Evolutionary conservation across 371 early-diverging fungal genomes (phyloP), one percentile per base, ranked within the genome.

Genomic region (Nematocida sp.): DNA sequence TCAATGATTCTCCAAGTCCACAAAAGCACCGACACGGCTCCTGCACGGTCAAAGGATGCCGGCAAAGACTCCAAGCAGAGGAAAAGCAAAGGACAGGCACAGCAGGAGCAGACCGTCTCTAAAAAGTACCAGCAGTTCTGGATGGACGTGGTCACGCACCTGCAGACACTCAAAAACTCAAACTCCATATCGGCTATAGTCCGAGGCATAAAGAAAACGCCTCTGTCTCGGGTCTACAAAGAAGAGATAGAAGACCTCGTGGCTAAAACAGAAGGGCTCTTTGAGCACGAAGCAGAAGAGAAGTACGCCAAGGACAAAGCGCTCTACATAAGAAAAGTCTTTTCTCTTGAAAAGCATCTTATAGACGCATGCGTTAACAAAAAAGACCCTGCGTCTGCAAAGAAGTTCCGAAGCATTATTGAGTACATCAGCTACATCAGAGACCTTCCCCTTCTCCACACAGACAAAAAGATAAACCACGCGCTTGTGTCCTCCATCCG

Each of bases 371-470:
- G 74, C 50, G 32, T 21, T 17, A 57, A 60, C 62, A 60, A 70
- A 48, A n/a, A 62, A 4, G 58, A 57, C 49, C 56, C 31, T 29
- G 53, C 34, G 8, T 11, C 74, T 0, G 41, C 57, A 5, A 49
- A 57, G 1, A 70, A 70, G 63, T 70, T 70, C 50, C 13, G 36
- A 17, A 13, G 74, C 3, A 70, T 70, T 0, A 70, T 70, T 32
- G 74, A 70, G 25, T 70, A 70, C 54, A 32, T 70, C 11, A 57
- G 60, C 60, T 60, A 58, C 56, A 60, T 70, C 8, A 7, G 74
- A 23, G 27, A 38, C 11, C 58, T 43, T 7, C n/a, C 74, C 5
- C 3, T 4, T 13, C 13, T 27, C 2, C 52, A 57, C 13, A 25
- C 60, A 19, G 58, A 70, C 29, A 36, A 62, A 38, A 57, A 51